These are phyloP conservation scores for Oxyria digyna DNA, from an alignment of 148 eudicot genomes.

Conservation along the genomic window DNA sequence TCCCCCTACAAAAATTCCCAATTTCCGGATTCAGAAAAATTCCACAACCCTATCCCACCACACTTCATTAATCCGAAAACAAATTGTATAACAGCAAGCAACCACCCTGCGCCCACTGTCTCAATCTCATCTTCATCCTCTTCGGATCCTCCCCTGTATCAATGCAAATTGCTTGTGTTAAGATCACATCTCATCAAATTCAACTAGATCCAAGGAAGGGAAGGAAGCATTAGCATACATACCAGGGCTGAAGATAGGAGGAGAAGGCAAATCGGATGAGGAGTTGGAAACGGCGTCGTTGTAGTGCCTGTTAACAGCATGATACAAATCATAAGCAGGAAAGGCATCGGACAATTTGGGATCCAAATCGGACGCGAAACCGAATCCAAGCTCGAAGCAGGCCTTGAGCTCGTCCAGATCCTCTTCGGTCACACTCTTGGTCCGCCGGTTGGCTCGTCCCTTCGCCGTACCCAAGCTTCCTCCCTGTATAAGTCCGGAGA, in stretches of 20 bases:
- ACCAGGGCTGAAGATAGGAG: conserved; percentile 66
- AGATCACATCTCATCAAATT: not conserved
- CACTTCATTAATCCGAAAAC: too few species aligned
- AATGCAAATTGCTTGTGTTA: not conserved
- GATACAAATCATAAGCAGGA: conserved; percentile 61
- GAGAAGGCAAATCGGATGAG: conserved; percentile 34
- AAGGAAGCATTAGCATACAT: too few species aligned
- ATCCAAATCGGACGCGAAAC: conserved; percentile 54
- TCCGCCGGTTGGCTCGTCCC: conserved; percentile 20
- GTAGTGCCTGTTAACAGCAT: conserved; percentile 49
- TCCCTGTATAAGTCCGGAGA: conserved; percentile 60
- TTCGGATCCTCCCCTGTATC: conserved; percentile 68
- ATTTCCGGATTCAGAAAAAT: too few species aligned
- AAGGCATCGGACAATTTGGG: conserved; percentile 42
- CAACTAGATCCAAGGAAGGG: not conserved
- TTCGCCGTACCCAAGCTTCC: conserved; percentile 58
- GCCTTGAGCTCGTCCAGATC: conserved; percentile 70
- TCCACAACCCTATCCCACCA: too few species aligned
- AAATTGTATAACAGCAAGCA: too few species aligned
- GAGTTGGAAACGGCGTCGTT: conserved; percentile 28
- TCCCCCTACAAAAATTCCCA: too few species aligned
- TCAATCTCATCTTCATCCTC: conserved; percentile 65
- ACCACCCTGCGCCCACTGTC: conserved; percentile 89
- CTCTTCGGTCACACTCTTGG: conserved; percentile 80
- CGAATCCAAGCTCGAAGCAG: conserved; percentile 70